Base-by-base conservation (phyloP, 2,329 filamentous ascomycete species). In the Claviceps cyperi region DNA sequence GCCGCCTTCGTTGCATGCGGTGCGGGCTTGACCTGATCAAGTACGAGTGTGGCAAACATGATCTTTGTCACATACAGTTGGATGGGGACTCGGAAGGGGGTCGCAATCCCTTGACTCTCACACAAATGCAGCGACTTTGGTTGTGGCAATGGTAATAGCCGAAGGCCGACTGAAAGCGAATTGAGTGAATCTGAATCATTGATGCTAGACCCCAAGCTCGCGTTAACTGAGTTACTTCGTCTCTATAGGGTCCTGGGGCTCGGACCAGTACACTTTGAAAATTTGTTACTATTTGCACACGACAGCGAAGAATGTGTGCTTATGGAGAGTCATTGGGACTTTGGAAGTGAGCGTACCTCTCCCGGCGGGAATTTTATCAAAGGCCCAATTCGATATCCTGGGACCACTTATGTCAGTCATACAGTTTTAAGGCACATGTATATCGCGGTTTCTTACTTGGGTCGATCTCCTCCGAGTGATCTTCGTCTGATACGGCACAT, bases 261-360 rank as follows among this genome's bases (percentile, higher is more conserved):
- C 75, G 8, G 70, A 68, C 75, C 76, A 79, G 17, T 72, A 59
- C 2, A 76, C 67, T 56, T 78, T 79, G 61, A 78, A 75, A 17
- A 79, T 71, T 74, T 76, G 50, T 14, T 11, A 24, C n/a, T 19
- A 2, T 2, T 22, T 17, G 5, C 36, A 39, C 38, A 11, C 50
- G 52, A 51, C 43, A 43, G 40, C 7, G 44, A 39, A 36, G 8
- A 53, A 47, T 15, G 13, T 14, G 5, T 19, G 21, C 24, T 28
- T 8, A 7, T 2, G 24, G 2, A 28, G 24, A 28, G 24, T 28
- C 24, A 8, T 8, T 22, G n/a, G 7, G 4, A 11, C 6, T 56
- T 8, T 22, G n/a, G 7, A 5, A 11, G 7, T 56, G n/a, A 24
- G 22, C 64, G 53, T 56, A 69, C 71, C 60, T 65, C 62, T 50